Percentiles rank a stretch among this genome's conserved stretches.
Evolutionary conservation across 169 alveolate species (phyloP).

Genomic region (Plasmodium ovale): DNA sequence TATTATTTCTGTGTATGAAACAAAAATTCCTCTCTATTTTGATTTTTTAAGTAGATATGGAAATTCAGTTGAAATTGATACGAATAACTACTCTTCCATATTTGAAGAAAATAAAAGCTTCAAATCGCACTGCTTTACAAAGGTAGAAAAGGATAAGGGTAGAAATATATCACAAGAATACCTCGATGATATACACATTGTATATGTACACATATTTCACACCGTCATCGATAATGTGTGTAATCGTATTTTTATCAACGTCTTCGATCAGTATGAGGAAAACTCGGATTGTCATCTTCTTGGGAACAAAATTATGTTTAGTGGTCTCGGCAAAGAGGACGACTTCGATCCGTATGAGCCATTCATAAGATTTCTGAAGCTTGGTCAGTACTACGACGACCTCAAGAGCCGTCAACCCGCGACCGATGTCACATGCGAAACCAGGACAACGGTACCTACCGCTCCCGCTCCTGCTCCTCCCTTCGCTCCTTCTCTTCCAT

Average conservation of each 20-base stretch:
- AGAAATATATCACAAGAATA: conserved; percentile 42
- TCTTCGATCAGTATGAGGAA: conserved; percentile 49
- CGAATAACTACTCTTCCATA: conserved; percentile 49
- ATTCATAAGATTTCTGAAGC: conserved; percentile 23
- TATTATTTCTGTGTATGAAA: conserved; percentile 69
- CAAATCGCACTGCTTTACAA: conserved; percentile 57
- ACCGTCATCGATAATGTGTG: conserved; percentile 43
- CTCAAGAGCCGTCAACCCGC: neutral
- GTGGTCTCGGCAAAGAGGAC: conserved; percentile 32
- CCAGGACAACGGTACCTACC: no score
- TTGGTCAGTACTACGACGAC: neutral
- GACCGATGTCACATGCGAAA: neutral
- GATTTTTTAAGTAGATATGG: conserved; percentile 75
- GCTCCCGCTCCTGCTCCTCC: no score
- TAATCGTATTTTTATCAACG: conserved; percentile 55
- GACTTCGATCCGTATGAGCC: conserved; percentile 39
- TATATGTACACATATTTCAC: conserved; percentile 54
- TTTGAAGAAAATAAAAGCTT: conserved; percentile 71
- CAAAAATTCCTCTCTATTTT: conserved; percentile 60
- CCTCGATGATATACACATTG: conserved; percentile 57
- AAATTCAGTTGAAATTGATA: conserved; percentile 59
- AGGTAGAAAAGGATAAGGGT: conserved; percentile 26
- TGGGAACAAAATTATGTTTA: conserved; percentile 56
- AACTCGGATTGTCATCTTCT: conserved; percentile 2
- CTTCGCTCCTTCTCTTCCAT: no score